Percentiles rank a stretch among this genome's conserved stretches.
Evolutionary conservation across 257 asterid species (phyloP).

Genomic region (Jacaranda copaia): DNA sequence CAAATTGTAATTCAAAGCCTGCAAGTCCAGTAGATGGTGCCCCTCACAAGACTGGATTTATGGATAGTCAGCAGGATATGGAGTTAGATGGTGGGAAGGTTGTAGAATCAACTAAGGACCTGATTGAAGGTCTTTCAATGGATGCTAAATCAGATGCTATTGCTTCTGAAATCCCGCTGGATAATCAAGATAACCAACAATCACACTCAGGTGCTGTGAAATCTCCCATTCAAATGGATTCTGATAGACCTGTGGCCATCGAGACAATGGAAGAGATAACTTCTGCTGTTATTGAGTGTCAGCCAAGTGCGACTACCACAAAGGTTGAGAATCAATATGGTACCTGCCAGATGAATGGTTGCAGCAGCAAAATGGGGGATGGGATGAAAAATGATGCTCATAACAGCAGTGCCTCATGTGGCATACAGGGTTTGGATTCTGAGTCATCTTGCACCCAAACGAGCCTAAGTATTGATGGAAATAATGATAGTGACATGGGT

Average conservation of each 20-base stretch:
- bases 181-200: slow-evolving; percentile 51
- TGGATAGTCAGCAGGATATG: slow-evolving; percentile 48
- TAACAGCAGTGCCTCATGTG: slow-evolving; percentile 42
- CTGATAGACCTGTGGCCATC: slow-evolving; percentile 48
- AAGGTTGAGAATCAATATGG: slow-evolving; percentile 51
- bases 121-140: slow-evolving; percentile 41
- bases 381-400: slow-evolving; percentile 45
- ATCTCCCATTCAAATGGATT: slow-evolving; percentile 45
- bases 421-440: slow-evolving; percentile 58
- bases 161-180: slow-evolving; percentile 47
- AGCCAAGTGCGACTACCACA: slow-evolving; percentile 38
- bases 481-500: slow-evolving; percentile 49
- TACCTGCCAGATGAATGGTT: slow-evolving; percentile 62
- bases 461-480: slow-evolving; percentile 51
- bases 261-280: slow-evolving; percentile 47
- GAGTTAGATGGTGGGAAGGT: slow-evolving; percentile 57
- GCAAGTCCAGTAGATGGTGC: slow-evolving; percentile 44
- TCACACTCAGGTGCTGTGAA: slow-evolving; percentile 40
- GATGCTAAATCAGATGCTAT: slow-evolving; percentile 47
- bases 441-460: slow-evolving; percentile 55
- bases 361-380: slow-evolving; percentile 42
- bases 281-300: slow-evolving; percentile 49
- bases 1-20: slow-evolving; percentile 50
- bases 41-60: slow-evolving; percentile 41
- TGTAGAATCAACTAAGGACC: slow-evolving; percentile 53